These are phyloP conservation scores for Kurtzmaniella quercitrusa DNA, from an alignment of 1,139 yeast species.

Conservation along the genomic window DNA sequence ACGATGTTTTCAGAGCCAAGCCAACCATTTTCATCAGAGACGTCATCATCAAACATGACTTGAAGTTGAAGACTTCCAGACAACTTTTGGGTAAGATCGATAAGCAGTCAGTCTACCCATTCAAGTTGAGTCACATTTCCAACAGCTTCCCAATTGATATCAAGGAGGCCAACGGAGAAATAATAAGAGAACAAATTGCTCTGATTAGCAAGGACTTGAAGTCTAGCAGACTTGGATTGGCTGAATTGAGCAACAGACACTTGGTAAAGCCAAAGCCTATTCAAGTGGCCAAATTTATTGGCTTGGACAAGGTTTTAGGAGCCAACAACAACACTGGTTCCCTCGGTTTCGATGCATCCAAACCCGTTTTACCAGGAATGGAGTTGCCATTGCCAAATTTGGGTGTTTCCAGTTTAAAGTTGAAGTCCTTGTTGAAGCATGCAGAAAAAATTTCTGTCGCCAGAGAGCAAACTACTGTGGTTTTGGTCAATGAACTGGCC, in stretches of 20 bases:
- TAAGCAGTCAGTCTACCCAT: slow-evolving; percentile 81
- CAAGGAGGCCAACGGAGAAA: slow-evolving; percentile 25
- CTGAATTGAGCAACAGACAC: slow-evolving; percentile 79
- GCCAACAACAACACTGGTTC: slow-evolving; percentile 61
- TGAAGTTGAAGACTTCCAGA: slow-evolving; percentile 74
- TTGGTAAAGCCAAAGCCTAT: slow-evolving; percentile 74
- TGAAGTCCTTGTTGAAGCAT: slow-evolving; percentile 56
- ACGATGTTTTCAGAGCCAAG: slow-evolving; percentile 49
- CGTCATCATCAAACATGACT: slow-evolving; percentile 70
- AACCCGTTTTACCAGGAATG: slow-evolving; percentile 67
- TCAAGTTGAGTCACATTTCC: slow-evolving; percentile 70
- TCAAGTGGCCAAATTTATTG: slow-evolving; percentile 65
- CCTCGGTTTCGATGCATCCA: slow-evolving; percentile 60
- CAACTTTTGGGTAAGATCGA: slow-evolving; percentile 68
- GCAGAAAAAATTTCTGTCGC: slow-evolving; percentile 55
- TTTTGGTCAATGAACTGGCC: slow-evolving; percentile 33
- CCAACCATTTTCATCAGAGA: slow-evolving; percentile 84
- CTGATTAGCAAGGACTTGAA: slow-evolving; percentile 49
- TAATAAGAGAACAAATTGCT: slow-evolving; percentile 32
- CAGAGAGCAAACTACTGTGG: slow-evolving; percentile 73
- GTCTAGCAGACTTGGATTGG: slow-evolving; percentile 68
- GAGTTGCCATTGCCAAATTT: slow-evolving; percentile 70
- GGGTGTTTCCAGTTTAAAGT: slow-evolving; percentile 61
- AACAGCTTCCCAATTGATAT: slow-evolving; percentile 53
- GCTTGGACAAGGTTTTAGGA: slow-evolving; percentile 59